These are phyloP conservation scores for Tulasnella sp. DNA, from an alignment of 768 basidiomycete species.

Conservation along the genomic window DNA sequence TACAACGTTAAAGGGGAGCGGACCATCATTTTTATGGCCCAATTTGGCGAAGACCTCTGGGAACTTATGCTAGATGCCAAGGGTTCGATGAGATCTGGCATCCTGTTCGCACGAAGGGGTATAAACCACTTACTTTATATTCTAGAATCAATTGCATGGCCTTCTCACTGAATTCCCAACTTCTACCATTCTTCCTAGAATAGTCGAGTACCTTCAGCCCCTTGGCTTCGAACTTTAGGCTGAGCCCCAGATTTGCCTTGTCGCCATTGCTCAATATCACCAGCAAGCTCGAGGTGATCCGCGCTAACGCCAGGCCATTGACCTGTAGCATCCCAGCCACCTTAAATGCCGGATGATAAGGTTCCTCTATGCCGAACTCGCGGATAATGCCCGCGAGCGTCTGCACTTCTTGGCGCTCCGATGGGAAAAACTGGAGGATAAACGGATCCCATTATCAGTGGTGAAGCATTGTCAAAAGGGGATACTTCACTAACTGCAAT, in stretches of 20 bases:
- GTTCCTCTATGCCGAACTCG: conserved; percentile 33
- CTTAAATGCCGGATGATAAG: conserved; percentile 71
- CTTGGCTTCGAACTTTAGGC: conserved; percentile 94
- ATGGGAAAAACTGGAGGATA: conserved; percentile 69
- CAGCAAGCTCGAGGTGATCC: conserved; percentile 90
- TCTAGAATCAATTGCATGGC: conserved; percentile 69
- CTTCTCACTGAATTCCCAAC: conserved; percentile 92
- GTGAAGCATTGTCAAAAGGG: background rate
- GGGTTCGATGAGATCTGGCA: background rate
- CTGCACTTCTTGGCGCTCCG: conserved; percentile 68
- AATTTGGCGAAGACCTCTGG: conserved; percentile 74
- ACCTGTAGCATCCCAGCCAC: conserved; percentile 65
- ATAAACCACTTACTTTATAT: conserved; percentile 51
- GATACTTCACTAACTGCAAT: conserved; percentile 50
- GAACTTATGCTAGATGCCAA: conserved; percentile 47
- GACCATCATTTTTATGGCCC: conserved; percentile 64
- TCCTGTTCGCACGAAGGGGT: background rate
- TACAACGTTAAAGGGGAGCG: background rate
- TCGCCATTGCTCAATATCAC: conserved; percentile 62
- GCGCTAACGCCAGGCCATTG: conserved; percentile 69
- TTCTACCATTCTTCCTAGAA: conserved; percentile 67
- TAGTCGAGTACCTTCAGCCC: conserved; percentile 88
- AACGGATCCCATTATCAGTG: background rate
- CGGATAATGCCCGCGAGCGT: conserved; percentile 62
- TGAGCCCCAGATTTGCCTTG: conserved; percentile 86